A percentile compares a stretch with the other conserved stretches of the same genome.
Evolutionary conservation across 805 yeast species (phyloP).

Genomic region (Yamadazyma laniorum): DNA sequence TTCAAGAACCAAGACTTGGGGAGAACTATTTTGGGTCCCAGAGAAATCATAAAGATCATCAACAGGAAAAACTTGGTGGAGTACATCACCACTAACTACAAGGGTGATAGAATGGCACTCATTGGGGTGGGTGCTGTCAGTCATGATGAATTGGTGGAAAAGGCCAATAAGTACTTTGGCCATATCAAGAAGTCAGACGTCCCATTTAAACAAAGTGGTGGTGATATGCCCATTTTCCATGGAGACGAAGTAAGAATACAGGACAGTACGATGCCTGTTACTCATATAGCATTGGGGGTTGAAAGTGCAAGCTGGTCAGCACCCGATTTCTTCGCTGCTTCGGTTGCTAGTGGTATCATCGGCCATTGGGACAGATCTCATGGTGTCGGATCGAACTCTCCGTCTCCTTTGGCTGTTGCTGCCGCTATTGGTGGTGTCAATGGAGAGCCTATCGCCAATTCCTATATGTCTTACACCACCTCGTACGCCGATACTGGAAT

Average conservation of each 20-base stretch:
- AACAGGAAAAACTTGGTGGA: slow-evolving; percentile 70
- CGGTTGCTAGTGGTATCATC: slow-evolving; percentile 93
- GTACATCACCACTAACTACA: slow-evolving; percentile 83
- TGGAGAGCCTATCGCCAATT: slow-evolving; percentile 74
- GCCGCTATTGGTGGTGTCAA: slow-evolving; percentile 57
- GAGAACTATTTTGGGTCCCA: slow-evolving; percentile 93
- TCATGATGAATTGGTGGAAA: slow-evolving; percentile 75
- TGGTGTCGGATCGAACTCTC: slow-evolving; percentile 79
- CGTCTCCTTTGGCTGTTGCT: slow-evolving; percentile 78
- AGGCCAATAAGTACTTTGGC: slow-evolving; percentile 77
- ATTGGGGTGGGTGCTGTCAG: slow-evolving; percentile 94
- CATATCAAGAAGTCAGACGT: slow-evolving; percentile 58
- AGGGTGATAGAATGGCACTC: slow-evolving; percentile 97
- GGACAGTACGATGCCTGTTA: slow-evolving; percentile 79
- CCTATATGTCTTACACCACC: slow-evolving; percentile 95
- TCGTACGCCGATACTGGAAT: slow-evolving; percentile 96
- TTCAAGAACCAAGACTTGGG: slow-evolving; percentile 91
- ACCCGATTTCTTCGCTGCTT: slow-evolving; percentile 90
- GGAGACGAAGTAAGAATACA: slow-evolving; percentile 85
- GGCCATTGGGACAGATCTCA: slow-evolving; percentile 97
- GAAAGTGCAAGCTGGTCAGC: slow-evolving; percentile 98
- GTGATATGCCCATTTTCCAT: slow-evolving; percentile 73
- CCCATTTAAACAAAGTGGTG: slow-evolving; percentile 72
- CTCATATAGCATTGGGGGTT: slow-evolving; percentile 91
- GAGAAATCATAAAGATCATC: slow-evolving; percentile 80